These are phyloP conservation scores for Cladosporium sphaerospermum DNA, from an alignment of 2,329 filamentous ascomycete genomes.

Conservation along the genomic window DNA sequence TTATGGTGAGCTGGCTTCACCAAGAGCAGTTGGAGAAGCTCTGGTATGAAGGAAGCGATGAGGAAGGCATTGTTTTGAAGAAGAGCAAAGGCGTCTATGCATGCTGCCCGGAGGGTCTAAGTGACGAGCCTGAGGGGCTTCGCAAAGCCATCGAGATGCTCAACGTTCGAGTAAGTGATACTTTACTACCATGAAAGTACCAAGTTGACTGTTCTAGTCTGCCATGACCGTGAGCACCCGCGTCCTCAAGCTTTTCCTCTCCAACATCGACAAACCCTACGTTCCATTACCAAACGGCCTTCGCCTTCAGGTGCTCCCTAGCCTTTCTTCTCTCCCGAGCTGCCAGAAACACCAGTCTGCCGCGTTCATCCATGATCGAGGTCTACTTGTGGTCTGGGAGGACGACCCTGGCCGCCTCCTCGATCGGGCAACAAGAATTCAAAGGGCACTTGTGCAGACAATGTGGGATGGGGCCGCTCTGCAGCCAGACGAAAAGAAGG, in stretches of 20 bases:
- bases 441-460: conserved; percentile 50
- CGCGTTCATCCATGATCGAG: conserved; percentile 56
- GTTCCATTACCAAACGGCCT: conserved; percentile 55
- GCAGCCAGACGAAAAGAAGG: conserved; percentile 38
- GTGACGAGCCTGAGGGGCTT: conserved; percentile 42
- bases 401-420: conserved; percentile 54
- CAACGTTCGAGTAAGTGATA: conserved; percentile 48
- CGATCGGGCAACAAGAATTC: conserved; percentile 46
- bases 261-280: conserved; percentile 45
- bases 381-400: conserved; percentile 58
- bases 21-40: conserved; percentile 53
- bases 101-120: conserved; percentile 45
- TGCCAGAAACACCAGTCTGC: conserved; percentile 61
- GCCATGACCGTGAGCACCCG: conserved; percentile 63
- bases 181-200: background rate
- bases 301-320: conserved; percentile 56
- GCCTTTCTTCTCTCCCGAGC: conserved; percentile 49
- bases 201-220: conserved; percentile 37
- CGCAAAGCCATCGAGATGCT: conserved; percentile 44
- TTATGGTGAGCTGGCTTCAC: conserved; percentile 60
- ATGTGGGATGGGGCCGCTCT: conserved; percentile 48
- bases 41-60: conserved; percentile 41
- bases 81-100: conserved; percentile 46
- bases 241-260: conserved; percentile 56
- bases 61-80: conserved; percentile 52